phyloP scores from a whole-genome alignment of 192 early-diverging fungal species.

The Pilobolus umbonatus region DNA sequence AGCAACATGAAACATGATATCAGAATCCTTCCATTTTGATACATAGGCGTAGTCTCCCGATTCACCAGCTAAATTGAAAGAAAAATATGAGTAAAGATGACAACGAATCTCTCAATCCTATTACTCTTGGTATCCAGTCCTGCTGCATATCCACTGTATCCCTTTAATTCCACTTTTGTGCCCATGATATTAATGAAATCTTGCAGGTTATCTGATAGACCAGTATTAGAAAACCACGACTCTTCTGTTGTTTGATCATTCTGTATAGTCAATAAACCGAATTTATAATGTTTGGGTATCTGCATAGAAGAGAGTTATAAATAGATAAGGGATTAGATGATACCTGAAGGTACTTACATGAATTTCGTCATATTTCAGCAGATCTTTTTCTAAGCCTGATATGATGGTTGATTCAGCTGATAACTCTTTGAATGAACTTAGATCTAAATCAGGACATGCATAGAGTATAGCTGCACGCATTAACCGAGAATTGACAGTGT shows the following conservation, averaged over 20 bases:
- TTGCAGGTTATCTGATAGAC: conserved; percentile 45
- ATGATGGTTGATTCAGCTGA: conserved; percentile 6
- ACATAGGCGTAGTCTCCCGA: conserved; percentile 61
- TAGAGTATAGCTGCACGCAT: conserved; percentile 10
- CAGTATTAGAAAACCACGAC: conserved; percentile 67
- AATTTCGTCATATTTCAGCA: conserved; percentile 15
- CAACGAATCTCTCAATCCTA: no score
- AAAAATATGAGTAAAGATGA: no score
- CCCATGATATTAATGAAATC: conserved; percentile 68
- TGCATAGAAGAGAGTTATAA: neutral
- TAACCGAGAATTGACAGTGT: neutral
- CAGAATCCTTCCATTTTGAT: conserved; percentile 69
- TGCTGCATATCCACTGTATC: conserved; percentile 69
- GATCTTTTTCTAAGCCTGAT: conserved; percentile 7
- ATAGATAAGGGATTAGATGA: neutral
- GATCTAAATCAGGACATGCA: conserved; percentile 9
- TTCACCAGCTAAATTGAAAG: conserved; percentile 25
- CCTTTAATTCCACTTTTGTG: conserved; percentile 57
- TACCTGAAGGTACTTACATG: conserved; percentile 1
- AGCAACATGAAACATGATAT: conserved; percentile 75
- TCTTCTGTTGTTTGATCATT: conserved; percentile 67
- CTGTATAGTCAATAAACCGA: conserved; percentile 62
- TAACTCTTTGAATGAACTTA: conserved; percentile 12
- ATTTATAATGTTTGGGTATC: conserved; percentile 58
- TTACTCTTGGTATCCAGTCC: conserved; percentile 65